phyloP scores from a whole-genome alignment of 768 basidiomycete genomes.

The Kwoniella europaea region DNA sequence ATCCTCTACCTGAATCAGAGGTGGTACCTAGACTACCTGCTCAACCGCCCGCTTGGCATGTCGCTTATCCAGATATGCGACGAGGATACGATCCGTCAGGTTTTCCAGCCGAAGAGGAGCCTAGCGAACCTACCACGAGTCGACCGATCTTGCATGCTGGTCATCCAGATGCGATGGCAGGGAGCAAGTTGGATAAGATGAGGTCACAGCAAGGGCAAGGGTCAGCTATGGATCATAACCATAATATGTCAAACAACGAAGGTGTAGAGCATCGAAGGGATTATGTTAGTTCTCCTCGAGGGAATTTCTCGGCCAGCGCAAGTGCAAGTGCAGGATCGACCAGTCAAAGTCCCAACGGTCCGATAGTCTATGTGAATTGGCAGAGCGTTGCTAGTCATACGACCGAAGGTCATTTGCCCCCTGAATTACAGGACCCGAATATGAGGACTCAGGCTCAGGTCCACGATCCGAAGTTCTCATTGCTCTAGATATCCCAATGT shows the following conservation, averaged over 20 bases:
- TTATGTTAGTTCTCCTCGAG: constrained; percentile 8
- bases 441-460: constrained; percentile 1
- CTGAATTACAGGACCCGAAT: background rate
- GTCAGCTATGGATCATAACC: background rate
- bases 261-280: constrained; percentile 7
- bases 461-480: background rate
- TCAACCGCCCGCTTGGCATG: constrained; percentile 21
- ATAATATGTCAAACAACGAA: background rate
- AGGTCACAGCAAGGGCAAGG: background rate
- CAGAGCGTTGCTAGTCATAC: constrained; percentile 2
- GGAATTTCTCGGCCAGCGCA: background rate
- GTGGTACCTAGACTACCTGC: background rate
- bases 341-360: constrained; percentile 15
- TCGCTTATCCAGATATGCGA: constrained; percentile 12
- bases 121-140: background rate
- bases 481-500: background rate
- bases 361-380: constrained; percentile 10
- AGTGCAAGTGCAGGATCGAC: constrained; percentile 11
- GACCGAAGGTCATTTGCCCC: background rate
- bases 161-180: constrained; percentile 9
- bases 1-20: background rate
- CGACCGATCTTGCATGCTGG: background rate
- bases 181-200: constrained; percentile 1
- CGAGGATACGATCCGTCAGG: background rate
- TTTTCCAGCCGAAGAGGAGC: background rate